Evolutionary conservation across 2,329 filamentous ascomycete species (phyloP).

Genomic region (Aspergillus hortae): DNA sequence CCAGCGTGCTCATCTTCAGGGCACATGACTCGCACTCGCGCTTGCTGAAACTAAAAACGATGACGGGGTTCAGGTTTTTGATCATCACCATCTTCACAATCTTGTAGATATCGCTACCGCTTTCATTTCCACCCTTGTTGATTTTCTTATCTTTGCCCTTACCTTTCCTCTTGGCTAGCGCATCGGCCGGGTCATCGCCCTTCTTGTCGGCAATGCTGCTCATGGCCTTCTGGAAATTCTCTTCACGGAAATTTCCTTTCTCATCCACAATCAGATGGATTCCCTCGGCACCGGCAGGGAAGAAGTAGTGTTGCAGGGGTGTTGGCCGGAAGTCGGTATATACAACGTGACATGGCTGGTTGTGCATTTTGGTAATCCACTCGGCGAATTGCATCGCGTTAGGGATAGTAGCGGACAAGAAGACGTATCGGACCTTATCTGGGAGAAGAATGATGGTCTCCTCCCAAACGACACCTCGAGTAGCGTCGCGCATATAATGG

Average conservation of each 20-base stretch:
- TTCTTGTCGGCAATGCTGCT: slow-evolving; percentile 81
- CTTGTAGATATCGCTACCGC: slow-evolving; percentile 84
- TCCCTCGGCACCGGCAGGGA: slow-evolving; percentile 85
- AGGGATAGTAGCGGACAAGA: slow-evolving; percentile 94
- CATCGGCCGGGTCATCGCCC: slow-evolving; percentile 76
- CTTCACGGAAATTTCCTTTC: slow-evolving; percentile 91
- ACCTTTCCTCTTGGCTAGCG: slow-evolving; percentile 75
- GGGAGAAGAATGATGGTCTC: slow-evolving; percentile 97
- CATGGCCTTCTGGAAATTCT: slow-evolving; percentile 98
- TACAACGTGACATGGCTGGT: slow-evolving; percentile 96
- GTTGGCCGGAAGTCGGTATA: slow-evolving; percentile 98
- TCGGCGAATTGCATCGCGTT: slow-evolving; percentile 99
- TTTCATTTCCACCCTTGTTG: slow-evolving; percentile 76
- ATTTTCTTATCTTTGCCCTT: slow-evolving; percentile 89
- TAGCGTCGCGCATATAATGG: slow-evolving; percentile 94
- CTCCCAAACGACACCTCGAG: slow-evolving; percentile 95
- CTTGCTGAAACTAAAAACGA: slow-evolving; percentile 99
- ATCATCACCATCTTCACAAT: slow-evolving; percentile 99
- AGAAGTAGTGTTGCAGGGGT: slow-evolving; percentile 96
- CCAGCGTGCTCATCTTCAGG: slow-evolving; percentile 76
- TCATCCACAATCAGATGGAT: slow-evolving; percentile 95
- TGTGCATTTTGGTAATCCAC: slow-evolving; percentile 98
- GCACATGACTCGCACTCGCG: slow-evolving; percentile 90
- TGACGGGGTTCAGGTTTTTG: slow-evolving; percentile 95
- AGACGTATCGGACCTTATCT: slow-evolving; percentile 98